Conservation (phyloP, 192 early-diverging fungal genomes). For the Coemansia sp. region DNA sequence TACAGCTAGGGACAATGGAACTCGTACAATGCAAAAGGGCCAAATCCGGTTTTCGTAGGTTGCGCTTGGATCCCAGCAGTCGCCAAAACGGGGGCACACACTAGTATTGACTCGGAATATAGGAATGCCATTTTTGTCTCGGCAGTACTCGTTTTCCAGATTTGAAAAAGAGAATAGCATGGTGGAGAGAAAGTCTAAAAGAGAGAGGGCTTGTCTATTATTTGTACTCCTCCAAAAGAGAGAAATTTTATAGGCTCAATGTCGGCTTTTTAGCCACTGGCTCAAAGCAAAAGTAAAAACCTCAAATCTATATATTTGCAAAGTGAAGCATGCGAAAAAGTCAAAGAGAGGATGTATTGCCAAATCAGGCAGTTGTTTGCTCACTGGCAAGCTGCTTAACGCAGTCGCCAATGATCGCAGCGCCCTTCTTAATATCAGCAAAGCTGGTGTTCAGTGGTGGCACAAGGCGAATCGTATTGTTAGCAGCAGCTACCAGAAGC, state of each 20-base stretch:
- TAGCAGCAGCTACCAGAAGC: constrained; percentile 81
- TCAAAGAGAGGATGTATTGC: background rate
- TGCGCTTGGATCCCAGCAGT: constrained; percentile 5
- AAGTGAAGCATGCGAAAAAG: background rate
- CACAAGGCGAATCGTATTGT: constrained; percentile 89
- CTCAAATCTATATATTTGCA: no score
- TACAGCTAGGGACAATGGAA: constrained; percentile 1
- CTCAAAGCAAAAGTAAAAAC: no score
- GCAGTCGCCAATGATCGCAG: constrained; percentile 67
- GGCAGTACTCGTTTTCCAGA: background rate
- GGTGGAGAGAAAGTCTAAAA: no score
- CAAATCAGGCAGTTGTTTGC: background rate
- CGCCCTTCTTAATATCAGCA: constrained; percentile 75
- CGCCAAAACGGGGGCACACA: constrained; percentile 4
- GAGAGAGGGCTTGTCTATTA: no score
- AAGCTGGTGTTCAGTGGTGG: constrained; percentile 83
- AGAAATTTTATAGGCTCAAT: no score
- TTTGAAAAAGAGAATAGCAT: background rate
- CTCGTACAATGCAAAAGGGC: background rate
- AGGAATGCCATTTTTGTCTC: background rate
- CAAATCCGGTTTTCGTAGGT: constrained; percentile 12
- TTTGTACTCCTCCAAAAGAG: no score
- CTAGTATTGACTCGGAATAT: background rate
- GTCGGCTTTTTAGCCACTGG: no score
- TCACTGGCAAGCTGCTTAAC: constrained; percentile 30